Percentiles rank a stretch among this genome's conserved stretches.
These are phyloP conservation scores for Penicillium freii DNA, from an alignment of 2,329 filamentous ascomycete genomes.

Conservation along the genomic window DNA sequence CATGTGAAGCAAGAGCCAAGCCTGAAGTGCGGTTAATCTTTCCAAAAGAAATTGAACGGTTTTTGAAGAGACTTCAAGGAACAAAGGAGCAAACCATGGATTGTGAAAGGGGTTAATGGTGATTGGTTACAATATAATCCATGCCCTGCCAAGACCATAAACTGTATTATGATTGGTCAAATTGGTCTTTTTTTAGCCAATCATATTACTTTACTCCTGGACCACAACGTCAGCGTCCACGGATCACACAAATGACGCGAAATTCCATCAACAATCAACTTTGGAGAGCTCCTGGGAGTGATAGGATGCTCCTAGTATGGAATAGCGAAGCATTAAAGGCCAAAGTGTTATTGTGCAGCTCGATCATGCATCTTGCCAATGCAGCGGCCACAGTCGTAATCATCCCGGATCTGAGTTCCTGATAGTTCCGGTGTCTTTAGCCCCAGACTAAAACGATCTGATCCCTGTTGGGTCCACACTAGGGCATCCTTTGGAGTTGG, in stretches of 20 bases:
- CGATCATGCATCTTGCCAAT: neutral
- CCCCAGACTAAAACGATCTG: constrained; percentile 2
- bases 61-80: neutral
- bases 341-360: neutral
- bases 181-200: neutral
- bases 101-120: neutral
- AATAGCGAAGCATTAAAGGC: neutral
- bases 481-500: neutral
- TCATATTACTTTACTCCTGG: neutral
- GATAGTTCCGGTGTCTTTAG: constrained; percentile 1
- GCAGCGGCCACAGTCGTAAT: neutral
- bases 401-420: neutral
- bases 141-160: constrained; percentile 1
- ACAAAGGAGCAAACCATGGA: neutral
- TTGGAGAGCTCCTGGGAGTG: neutral
- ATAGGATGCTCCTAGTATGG: neutral
- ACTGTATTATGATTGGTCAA: neutral
- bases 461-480: constrained; percentile 2
- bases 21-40: neutral
- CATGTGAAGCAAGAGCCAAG: neutral
- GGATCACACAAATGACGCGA: neutral
- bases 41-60: neutral
- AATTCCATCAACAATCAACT: neutral
- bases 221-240: neutral
- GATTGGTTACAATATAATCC: neutral